Conservation (phyloP, 2,329 filamentous ascomycete genomes). For the Cyanodermella asteris region DNA sequence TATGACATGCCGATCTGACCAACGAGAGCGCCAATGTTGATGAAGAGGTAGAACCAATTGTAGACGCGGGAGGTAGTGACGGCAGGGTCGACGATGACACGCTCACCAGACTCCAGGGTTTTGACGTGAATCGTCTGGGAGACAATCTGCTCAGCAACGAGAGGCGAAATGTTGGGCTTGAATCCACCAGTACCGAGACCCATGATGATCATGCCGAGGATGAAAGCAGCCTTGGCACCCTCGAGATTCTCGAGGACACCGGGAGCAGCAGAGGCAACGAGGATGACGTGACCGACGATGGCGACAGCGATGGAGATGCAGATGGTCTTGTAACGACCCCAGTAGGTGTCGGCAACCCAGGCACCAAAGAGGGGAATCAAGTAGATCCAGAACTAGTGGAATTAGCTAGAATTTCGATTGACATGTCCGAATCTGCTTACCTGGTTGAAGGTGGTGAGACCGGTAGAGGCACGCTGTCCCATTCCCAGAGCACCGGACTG, state of each 20-base stretch:
- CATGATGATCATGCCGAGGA: conserved; percentile 1
- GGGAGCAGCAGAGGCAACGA: conserved; percentile 44
- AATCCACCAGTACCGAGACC: conserved; percentile 47
- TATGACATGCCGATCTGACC: conserved; percentile 49
- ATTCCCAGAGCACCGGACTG: conserved; percentile 35
- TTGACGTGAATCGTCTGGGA: conserved; percentile 36
- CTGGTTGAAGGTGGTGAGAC: conserved; percentile 22
- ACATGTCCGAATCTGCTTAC: neutral
- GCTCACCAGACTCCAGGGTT: conserved; percentile 34
- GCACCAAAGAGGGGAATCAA: conserved; percentile 36
- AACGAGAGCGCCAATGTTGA: conserved; percentile 42
- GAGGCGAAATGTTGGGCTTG: conserved; percentile 56
- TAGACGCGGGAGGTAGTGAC: conserved; percentile 47
- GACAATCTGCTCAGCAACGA: conserved; percentile 49
- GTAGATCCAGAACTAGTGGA: conserved; percentile 42
- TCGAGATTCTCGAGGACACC: conserved; percentile 35
- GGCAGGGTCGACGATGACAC: conserved; percentile 48
- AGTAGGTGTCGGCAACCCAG: conserved; percentile 44
- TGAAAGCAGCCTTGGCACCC: conserved; percentile 33
- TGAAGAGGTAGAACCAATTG: conserved; percentile 48
- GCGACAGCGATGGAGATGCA: conserved; percentile 41
- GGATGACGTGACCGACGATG: conserved; percentile 42
- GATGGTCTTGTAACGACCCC: conserved; percentile 49
- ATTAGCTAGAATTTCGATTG: neutral
- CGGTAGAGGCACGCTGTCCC: conserved; percentile 34